phyloP scores from a whole-genome alignment of 352 stramenopile genomes.

The Pythium biforme region DNA sequence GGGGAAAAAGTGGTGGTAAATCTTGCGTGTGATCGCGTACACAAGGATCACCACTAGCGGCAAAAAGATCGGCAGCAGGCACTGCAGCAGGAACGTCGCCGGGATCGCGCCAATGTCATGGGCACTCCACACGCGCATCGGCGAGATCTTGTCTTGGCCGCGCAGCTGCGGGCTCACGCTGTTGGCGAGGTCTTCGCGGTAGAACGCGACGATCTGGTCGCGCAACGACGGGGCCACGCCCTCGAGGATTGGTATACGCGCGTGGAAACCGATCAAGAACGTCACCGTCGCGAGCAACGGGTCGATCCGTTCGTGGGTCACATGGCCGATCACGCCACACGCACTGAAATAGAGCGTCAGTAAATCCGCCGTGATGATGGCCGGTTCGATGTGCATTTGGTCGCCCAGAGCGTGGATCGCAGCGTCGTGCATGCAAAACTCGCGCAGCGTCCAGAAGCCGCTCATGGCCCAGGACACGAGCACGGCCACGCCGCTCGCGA shows the following conservation, averaged over 20 bases:
- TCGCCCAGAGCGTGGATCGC: not conserved
- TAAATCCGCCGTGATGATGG: slow-evolving; percentile 21
- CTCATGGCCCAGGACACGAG: slow-evolving; percentile 41
- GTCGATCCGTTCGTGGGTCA: slow-evolving; percentile 31
- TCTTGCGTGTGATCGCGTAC: slow-evolving; percentile 31
- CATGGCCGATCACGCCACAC: slow-evolving; percentile 31
- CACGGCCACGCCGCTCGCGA: slow-evolving; percentile 35
- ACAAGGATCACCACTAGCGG: slow-evolving; percentile 17
- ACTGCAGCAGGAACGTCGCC: slow-evolving; percentile 12
- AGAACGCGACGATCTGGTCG: slow-evolving; percentile 20
- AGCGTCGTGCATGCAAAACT: slow-evolving; percentile 35
- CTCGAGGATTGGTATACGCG: slow-evolving; percentile 20
- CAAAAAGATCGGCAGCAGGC: slow-evolving; percentile 16
- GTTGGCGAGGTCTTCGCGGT: slow-evolving; percentile 13
- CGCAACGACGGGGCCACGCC: slow-evolving; percentile 3
- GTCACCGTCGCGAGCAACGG: slow-evolving; percentile 25
- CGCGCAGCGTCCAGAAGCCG: slow-evolving; percentile 38
- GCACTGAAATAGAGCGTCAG: slow-evolving; percentile 39
- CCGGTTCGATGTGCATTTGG: not conserved
- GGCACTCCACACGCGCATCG: slow-evolving; percentile 28
- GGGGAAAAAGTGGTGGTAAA: slow-evolving; percentile 17
- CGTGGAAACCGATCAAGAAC: slow-evolving; percentile 24
- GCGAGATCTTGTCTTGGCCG: slow-evolving; percentile 29
- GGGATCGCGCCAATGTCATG: slow-evolving; percentile 3
- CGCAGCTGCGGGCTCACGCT: slow-evolving; percentile 9